These are phyloP conservation scores for Dimargaris cristalligena DNA, from an alignment of 192 early-diverging fungal genomes.

Conservation along the genomic window DNA sequence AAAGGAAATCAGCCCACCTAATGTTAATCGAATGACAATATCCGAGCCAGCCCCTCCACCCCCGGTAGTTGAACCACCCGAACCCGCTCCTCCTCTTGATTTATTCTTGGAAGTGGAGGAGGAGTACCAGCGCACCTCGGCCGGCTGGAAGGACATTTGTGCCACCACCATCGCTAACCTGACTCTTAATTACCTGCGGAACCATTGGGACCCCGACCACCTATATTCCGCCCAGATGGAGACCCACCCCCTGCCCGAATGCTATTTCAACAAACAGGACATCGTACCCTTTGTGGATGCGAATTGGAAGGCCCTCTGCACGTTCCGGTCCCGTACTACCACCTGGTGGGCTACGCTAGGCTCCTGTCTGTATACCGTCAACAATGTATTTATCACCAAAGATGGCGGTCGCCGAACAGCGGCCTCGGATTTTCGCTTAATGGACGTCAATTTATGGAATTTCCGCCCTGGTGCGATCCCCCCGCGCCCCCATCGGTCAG, in stretches of 20 bases:
- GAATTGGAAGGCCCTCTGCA: constrained; percentile 45
- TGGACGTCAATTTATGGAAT: constrained; percentile 40
- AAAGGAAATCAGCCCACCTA: too few relatives aligned
- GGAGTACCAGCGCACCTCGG: constrained; percentile 35
- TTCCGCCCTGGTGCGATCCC: constrained; percentile 28
- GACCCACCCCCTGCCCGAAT: constrained; percentile 27
- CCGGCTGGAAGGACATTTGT: constrained; percentile 49
- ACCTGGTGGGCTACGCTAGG: constrained; percentile 58
- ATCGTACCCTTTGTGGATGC: constrained; percentile 46
- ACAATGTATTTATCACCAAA: constrained; percentile 36
- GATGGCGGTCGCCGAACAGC: constrained; percentile 39
- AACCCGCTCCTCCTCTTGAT: too few relatives aligned
- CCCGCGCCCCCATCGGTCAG: constrained; percentile 14
- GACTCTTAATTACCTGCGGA: constrained; percentile 24
- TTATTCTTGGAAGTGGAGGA: constrained; percentile 13
- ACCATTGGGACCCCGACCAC: constrained; percentile 17
- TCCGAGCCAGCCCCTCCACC: too few relatives aligned
- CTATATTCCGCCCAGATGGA: constrained; percentile 10
- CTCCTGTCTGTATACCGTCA: constrained; percentile 40
- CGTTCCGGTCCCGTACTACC: constrained; percentile 36
- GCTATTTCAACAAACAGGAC: constrained; percentile 48
- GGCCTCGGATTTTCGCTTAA: constrained; percentile 38
- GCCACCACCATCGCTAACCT: constrained; percentile 44
- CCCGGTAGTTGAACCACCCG: too few relatives aligned
- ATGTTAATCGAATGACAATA: too few relatives aligned